A percentile compares a stretch with the other conserved stretches of the same genome.
Evolutionary conservation across 495 filamentous ascomycete species (phyloP).

Genomic region (Thermothielavioides terrestris): DNA sequence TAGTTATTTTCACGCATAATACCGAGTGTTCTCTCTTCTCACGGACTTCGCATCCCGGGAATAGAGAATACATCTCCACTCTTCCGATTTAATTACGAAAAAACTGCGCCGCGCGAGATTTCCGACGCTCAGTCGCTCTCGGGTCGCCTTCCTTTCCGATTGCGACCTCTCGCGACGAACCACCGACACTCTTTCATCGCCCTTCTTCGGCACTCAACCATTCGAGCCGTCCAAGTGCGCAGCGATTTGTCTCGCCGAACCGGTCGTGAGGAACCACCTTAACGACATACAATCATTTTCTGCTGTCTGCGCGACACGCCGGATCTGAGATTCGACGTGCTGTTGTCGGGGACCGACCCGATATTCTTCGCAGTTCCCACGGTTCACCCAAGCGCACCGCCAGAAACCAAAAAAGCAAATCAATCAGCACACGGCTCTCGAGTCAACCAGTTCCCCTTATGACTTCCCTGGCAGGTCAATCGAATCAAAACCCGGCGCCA

Average conservation of each 20-base stretch:
- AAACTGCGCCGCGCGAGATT: conserved; percentile 7
- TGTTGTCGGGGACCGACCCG: conserved; percentile 12
- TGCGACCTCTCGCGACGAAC: conserved; percentile 21
- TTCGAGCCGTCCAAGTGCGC: conserved; percentile 13
- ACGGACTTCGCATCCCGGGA: conserved; percentile 25
- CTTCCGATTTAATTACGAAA: conserved; percentile 19
- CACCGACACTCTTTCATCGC: conserved; percentile 25
- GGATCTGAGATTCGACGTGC: conserved; percentile 30
- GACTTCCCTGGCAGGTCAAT: conserved; percentile 46
- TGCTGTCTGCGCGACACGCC: conserved; percentile 21
- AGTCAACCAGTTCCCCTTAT: conserved; percentile 34
- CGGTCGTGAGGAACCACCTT: neutral
- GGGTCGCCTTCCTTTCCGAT: conserved; percentile 15
- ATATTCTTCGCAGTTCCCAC: no score
- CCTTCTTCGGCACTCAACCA: conserved; percentile 11
- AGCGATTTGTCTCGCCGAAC: conserved; percentile 3
- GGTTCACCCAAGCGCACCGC: conserved; percentile 4
- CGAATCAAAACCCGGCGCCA: conserved; percentile 46
- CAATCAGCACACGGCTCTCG: conserved; percentile 26
- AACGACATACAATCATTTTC: conserved; percentile 14
- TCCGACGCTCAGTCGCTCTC: conserved; percentile 10
- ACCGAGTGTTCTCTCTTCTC: conserved; percentile 22
- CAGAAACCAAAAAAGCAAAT: conserved; percentile 13
- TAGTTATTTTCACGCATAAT: conserved; percentile 19
- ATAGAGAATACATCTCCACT: conserved; percentile 33